A percentile compares a stretch with the other conserved stretches of the same genome.
phyloP scores from a whole-genome alignment of 148 eudicot genomes.

The Spergularia marina region DNA sequence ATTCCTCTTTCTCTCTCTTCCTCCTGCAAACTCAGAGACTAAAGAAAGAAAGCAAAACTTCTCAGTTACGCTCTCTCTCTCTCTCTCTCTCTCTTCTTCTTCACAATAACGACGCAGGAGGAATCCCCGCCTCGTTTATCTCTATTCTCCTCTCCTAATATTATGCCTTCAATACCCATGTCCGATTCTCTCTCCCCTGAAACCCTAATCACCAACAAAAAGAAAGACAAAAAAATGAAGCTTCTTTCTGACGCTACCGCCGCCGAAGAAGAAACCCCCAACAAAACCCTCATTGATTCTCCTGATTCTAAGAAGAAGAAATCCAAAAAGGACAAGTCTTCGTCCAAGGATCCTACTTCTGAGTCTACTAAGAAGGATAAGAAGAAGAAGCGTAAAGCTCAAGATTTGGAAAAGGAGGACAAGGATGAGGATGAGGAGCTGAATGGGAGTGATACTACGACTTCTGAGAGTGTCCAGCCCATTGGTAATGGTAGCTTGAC shows the following conservation, averaged over 20 bases:
- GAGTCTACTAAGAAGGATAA: neutral
- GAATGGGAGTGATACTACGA: constrained; percentile 40
- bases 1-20: constrained; percentile 21
- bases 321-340: constrained; percentile 27
- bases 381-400: constrained; percentile 42
- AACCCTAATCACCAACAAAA: constrained; percentile 7
- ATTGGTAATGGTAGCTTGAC: constrained; percentile 8
- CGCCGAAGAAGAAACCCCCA: constrained; percentile 4
- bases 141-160: constrained; percentile 18
- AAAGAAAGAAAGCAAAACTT: neutral
- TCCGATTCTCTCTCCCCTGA: constrained; percentile 30
- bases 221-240: constrained; percentile 38
- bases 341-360: neutral
- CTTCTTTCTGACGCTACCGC: neutral
- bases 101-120: constrained; percentile 15
- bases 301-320: constrained; percentile 30
- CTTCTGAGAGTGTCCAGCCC: constrained; percentile 47
- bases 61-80: neutral
- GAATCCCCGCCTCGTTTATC: constrained; percentile 15
- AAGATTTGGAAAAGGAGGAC: constrained; percentile 22
- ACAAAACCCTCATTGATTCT: neutral
- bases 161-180: constrained; percentile 39
- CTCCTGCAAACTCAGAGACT: neutral
- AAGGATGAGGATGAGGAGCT: constrained; percentile 10
- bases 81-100: constrained; percentile 8